A percentile compares a stretch with the other conserved stretches of the same genome.
Evolutionary conservation across 768 basidiomycete genomes (phyloP).

Genomic region (Pulveroboletus ravenelii): DNA sequence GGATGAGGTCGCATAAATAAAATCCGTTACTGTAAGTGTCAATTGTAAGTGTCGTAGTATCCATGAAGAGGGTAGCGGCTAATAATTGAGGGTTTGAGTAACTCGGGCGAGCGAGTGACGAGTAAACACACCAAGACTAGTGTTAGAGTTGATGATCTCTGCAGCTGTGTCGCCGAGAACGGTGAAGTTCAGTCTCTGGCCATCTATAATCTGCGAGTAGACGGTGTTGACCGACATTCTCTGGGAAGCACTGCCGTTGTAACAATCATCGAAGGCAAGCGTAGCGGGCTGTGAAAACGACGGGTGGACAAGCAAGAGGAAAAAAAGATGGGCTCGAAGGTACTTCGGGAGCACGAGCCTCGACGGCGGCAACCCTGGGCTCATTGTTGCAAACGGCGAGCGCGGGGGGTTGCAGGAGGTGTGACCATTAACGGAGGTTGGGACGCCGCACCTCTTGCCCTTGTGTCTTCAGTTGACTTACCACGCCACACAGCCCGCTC

Average conservation of each 20-base stretch:
- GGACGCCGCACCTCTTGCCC: background rate
- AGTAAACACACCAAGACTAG: constrained; percentile 55
- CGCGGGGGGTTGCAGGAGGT: constrained; percentile 6
- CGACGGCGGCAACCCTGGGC: constrained; percentile 7
- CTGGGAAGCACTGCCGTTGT: constrained; percentile 44
- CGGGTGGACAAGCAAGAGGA: constrained; percentile 22
- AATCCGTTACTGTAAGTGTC: constrained; percentile 64
- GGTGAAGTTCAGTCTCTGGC: constrained; percentile 59
- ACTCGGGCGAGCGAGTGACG: background rate
- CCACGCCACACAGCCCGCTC: constrained; percentile 22
- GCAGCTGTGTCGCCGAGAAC: constrained; percentile 61
- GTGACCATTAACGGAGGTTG: constrained; percentile 19
- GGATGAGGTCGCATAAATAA: constrained; percentile 74
- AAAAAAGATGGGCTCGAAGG: constrained; percentile 7
- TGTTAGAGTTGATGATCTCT: constrained; percentile 55
- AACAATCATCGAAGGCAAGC: constrained; percentile 67
- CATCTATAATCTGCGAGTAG: constrained; percentile 63
- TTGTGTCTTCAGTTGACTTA: constrained; percentile 12
- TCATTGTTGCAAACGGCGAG: constrained; percentile 24
- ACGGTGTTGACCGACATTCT: constrained; percentile 66
- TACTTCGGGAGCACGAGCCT: background rate
- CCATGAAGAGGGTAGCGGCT: constrained; percentile 82
- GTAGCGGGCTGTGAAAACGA: constrained; percentile 53
- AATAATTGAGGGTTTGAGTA: constrained; percentile 5
- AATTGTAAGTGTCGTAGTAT: constrained; percentile 76